Evolutionary conservation across 148 eudicot species (phyloP).

Genomic region (Vaccinium darrowii): DNA sequence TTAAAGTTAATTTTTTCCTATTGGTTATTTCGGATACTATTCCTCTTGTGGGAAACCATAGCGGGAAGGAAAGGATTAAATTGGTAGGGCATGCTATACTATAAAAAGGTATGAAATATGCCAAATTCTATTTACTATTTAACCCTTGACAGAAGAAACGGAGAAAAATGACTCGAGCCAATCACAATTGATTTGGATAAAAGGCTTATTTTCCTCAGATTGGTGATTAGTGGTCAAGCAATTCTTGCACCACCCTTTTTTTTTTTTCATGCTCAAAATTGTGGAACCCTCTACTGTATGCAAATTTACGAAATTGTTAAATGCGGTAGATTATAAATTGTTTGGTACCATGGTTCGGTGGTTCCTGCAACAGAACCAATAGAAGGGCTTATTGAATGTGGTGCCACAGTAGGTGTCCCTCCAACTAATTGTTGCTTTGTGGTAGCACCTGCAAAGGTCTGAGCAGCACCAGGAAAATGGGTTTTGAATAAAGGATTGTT

Average conservation of each 20-base stretch:
- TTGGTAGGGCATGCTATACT: neutral
- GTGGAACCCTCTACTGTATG: neutral
- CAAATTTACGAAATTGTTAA: neutral
- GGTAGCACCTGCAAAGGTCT: slow-evolving; percentile 30
- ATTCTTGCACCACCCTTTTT: neutral
- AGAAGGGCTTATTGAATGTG: slow-evolving; percentile 28
- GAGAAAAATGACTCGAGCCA: neutral
- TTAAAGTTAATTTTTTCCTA: neutral
- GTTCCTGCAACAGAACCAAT: slow-evolving; percentile 28
- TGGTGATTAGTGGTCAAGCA: neutral
- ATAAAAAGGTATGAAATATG: neutral
- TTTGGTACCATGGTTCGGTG: slow-evolving; percentile 45
- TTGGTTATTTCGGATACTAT: neutral
- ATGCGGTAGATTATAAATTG: neutral
- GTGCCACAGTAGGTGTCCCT: slow-evolving; percentile 25
- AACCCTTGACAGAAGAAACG: neutral
- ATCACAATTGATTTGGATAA: neutral
- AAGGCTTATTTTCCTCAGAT: neutral
- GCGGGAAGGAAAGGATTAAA: neutral
- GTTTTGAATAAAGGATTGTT: slow-evolving; percentile 26
- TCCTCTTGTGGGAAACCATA: neutral
- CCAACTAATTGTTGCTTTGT: slow-evolving; percentile 24
- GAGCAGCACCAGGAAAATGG: slow-evolving; percentile 31
- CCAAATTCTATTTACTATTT: neutral
- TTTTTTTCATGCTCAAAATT: neutral